Evolutionary conservation across 495 filamentous ascomycete species (phyloP), one percentile per base, ranked within the genome.

Genomic region (Haplographium delicatum): DNA sequence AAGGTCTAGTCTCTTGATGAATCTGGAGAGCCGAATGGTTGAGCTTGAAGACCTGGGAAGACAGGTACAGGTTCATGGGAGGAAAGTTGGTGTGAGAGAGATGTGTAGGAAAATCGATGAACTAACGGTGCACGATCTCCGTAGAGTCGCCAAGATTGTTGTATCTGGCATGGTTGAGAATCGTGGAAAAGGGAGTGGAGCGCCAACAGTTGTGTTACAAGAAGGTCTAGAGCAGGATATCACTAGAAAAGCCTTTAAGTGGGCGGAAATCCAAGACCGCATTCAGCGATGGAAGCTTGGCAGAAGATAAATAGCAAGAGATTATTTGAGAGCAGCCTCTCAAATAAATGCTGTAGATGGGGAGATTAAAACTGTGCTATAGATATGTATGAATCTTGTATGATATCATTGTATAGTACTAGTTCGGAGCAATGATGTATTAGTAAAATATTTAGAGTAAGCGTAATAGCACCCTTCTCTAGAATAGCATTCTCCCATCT

Each of bases 1-100:
- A 27, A 78, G 89, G 28, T 89, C 84, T 10, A 86, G 83, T 33
- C 72, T 99, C 20, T 78, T 99, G 31, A 97, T 99, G 94, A 99
- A 99, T 69, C 78, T 99, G 0, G 93, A 99, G 72, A 87, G 81
- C 51, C 80, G 94, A 34, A 96, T 97, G 93, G 89, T 97, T 10
- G 94, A 96, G 68, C 72, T 99, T n/a, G 93, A 99, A 72, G 93
- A 99, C 68, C 75, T 99, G 5, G 93, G 94, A 30, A 75, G 93
- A 51, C 93, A 97, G 68, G 88, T 99, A 7, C 94, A 97, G 67
- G 89, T 96, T 10, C 89, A 96, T 64, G 91, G 90, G 8, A 76
- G 83, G 43, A 96, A 96, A 69, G 80, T 97, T 33, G 82, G 89
- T 0, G 89, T 95, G 5, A 80, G 77, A 54, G 91, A 97, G 69